phyloP scores from a whole-genome alignment of 805 yeast species.

The Candida ortonii region DNA sequence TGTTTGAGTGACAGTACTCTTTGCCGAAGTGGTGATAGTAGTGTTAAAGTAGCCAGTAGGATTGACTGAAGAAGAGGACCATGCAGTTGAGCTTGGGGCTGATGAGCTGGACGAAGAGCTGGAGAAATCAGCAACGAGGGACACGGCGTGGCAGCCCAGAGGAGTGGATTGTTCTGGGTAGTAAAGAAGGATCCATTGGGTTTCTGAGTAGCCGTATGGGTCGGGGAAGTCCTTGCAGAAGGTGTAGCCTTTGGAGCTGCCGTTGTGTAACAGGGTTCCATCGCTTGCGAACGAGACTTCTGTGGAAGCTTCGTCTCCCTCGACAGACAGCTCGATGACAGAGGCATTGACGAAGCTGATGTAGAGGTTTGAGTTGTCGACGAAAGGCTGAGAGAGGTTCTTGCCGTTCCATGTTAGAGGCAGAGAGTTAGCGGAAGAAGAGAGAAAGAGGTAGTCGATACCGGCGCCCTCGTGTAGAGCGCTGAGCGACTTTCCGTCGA shows the following conservation, averaged over 20 bases:
- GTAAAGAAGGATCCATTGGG: constrained; percentile 28
- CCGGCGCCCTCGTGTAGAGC: constrained; percentile 47
- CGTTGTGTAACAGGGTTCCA: constrained; percentile 29
- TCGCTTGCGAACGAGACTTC: constrained; percentile 6
- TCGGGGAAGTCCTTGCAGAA: constrained; percentile 42
- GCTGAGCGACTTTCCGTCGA: constrained; percentile 31
- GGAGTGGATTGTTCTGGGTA: constrained; percentile 21
- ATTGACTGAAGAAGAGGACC: constrained; percentile 1
- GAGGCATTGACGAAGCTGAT: constrained; percentile 2
- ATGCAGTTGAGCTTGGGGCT: no score
- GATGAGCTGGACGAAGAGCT: constrained; percentile 10
- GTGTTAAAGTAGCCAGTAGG: constrained; percentile 1
- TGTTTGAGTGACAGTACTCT: constrained; percentile 2
- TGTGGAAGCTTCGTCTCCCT: constrained; percentile 5
- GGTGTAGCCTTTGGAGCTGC: constrained; percentile 32
- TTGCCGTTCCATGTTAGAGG: constrained; percentile 18
- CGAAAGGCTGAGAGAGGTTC: constrained; percentile 3
- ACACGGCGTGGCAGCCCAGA: constrained; percentile 11
- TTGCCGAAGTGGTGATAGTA: constrained; percentile 5
- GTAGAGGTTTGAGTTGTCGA: background rate
- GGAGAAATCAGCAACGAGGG: constrained; percentile 7
- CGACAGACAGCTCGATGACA: constrained; percentile 9
- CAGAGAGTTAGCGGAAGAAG: constrained; percentile 21
- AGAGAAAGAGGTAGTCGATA: constrained; percentile 39
- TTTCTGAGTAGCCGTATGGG: constrained; percentile 37